Base-by-base conservation (phyloP, 2,329 filamentous ascomycete genomes). In the Didymella lethalis region DNA sequence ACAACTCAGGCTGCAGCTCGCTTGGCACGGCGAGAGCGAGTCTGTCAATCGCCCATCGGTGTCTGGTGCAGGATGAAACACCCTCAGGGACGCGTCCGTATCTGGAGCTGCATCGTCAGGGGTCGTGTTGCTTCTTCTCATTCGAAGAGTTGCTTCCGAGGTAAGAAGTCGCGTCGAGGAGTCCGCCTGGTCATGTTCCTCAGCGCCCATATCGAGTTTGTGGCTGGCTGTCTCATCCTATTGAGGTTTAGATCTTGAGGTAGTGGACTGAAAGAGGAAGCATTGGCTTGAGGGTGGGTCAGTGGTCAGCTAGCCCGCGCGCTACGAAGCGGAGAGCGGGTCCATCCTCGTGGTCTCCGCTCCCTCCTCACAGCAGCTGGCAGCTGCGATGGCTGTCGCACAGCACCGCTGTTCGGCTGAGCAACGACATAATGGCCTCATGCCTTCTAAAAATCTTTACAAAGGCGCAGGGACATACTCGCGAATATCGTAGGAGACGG, bases 221-320 rank as follows among this genome's bases (percentile, higher is more conserved):
- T 59, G 56, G 56, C 56, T 59, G 45, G 56, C 56, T 59, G 56
- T 50, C 55, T 18, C 38, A 7, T 45, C 49, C 43, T 1, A 46
- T 49, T 41, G 44, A 7, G 10, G 26, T 23, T 28, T 23, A 29
- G 40, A 34, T 45, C 7, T 51, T n/a, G 46, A 34, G 32, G 44
- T 31, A 34, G 29, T 56, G 48, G 7, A 25, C 41, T 52, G 40
- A 23, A 52, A 34, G 38, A 45, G 49, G 49, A 52, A 51, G 48
- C 18, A 36, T 34, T 43, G 48, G 38, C 47, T 40, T 41, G 18
- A 14, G 18, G 2, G 12, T 32, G 38, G 49, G 49, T 26, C 23
- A 23, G 46, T 12, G 41, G 38, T 50, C 49, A 52, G 49, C 49
- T 51, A 34, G 29, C 28, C 20, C 29, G 29, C 26, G 40, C 43